Evolutionary conservation across 441 rosid species (phyloP), one percentile per base, ranked within the genome.

Genomic region (Viola pubescens): DNA sequence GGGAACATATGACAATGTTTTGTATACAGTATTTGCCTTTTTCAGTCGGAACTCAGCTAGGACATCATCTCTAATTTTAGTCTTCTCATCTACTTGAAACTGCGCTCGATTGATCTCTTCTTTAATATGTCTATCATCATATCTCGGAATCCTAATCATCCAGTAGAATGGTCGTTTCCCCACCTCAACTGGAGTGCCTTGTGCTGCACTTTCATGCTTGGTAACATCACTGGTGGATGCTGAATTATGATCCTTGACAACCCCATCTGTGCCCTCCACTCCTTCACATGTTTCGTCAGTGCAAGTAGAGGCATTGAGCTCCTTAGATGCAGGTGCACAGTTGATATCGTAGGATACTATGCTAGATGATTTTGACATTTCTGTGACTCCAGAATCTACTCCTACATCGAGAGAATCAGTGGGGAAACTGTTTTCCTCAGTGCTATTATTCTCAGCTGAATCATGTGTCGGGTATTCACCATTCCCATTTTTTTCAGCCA

Each of bases 101-200:
- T 86, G 81, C 42, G 84, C 84, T 56, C 63, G 66, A 52, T 68
- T 79, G 62, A 86, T 79, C 74, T 81, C 75, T 63, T 82, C 84
- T 58, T 72, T 73, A 49, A 81, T 63, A 65, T 63, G 75, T 64
- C 75, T 81, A 53, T 76, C 85, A 61, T 86, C 88, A 68, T 75
- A 79, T 74, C 88, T 79, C 46, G 95, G 91, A 76, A 86, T 60
- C 79, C 65, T 84, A 46, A 84, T 60, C 51, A 83, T 76, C 72
- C 59, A 72, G 79, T 85, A 72, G 62, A 78, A 85, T 37, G 75
- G 79, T 68, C 66, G 71, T 74, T 37, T 87, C 73, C 66, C 83
- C 64, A 67, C 79, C 70, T 82, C 87, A 37, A 64, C 52, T 37
- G 45, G 65, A 34, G 52, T 71, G 50, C 67, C 53, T 46, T 43